Percentiles rank a stretch among this genome's conserved stretches.
These are phyloP conservation scores for Auxenochlorella protothecoides DNA, from an alignment of 139 green algal genomes.

Conservation along the genomic window DNA sequence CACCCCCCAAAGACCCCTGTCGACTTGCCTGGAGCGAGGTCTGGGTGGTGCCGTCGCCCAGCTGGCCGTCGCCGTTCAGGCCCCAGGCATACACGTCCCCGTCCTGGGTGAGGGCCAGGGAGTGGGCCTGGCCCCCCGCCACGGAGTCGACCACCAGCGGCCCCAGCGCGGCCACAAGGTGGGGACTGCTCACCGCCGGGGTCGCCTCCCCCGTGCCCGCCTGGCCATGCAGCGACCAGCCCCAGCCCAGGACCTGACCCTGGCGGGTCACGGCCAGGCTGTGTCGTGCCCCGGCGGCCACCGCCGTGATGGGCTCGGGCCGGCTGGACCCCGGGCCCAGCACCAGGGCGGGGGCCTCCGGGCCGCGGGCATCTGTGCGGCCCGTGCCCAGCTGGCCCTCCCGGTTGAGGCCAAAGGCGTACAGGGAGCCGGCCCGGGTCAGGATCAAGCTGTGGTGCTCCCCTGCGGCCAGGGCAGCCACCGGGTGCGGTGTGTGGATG, in stretches of 20 bases:
- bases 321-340: conserved; percentile 1
- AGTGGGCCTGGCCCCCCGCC: conserved; percentile 35
- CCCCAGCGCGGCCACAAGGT: conserved; percentile 12
- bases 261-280: conserved; percentile 3
- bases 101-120: conserved; percentile 21
- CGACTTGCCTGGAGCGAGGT: conserved; percentile 1
- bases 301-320: conserved; percentile 1
- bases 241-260: conserved; percentile 25
- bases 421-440: conserved; percentile 62
- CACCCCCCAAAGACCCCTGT: too few relatives aligned
- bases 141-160: conserved; percentile 17
- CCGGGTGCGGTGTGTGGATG: conserved; percentile 11
- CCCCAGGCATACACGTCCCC: conserved; percentile 45
- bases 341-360: conserved; percentile 1
- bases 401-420: conserved; percentile 57
- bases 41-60: conserved; percentile 24
- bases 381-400: conserved; percentile 23
- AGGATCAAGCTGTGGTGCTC: conserved; percentile 83
- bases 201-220: conserved; percentile 9
- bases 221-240: conserved; percentile 35
- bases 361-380: not conserved
- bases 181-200: conserved; percentile 6
- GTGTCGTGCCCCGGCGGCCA: conserved; percentile 22
- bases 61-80: conserved; percentile 36
- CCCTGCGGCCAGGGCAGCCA: conserved; percentile 34